Evolutionary conservation across 2,329 filamentous ascomycete species (phyloP).

Genomic region (Colletotrichum neosansevieriae): DNA sequence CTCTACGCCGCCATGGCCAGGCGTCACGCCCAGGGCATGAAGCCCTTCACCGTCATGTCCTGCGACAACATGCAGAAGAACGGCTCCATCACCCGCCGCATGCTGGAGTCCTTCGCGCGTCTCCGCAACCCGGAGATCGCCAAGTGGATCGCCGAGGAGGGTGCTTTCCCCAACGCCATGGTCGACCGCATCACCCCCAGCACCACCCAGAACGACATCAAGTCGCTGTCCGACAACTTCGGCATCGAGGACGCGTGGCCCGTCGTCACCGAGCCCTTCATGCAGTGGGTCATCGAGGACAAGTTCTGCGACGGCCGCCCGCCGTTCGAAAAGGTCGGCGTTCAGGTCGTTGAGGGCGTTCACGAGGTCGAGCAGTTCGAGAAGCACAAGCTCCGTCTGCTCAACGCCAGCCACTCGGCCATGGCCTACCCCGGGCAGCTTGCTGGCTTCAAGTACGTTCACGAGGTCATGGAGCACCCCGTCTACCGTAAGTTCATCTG

Average conservation of each 20-base stretch:
- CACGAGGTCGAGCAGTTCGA: constrained; percentile 66
- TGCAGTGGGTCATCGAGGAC: constrained; percentile 68
- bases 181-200: constrained; percentile 67
- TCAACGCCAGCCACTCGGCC: constrained; percentile 66
- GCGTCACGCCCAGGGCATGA: constrained; percentile 59
- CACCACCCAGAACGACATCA: constrained; percentile 59
- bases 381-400: constrained; percentile 67
- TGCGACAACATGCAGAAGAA: constrained; percentile 71
- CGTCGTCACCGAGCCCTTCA: constrained; percentile 67
- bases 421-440: constrained; percentile 64
- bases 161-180: constrained; percentile 67
- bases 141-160: constrained; percentile 61
- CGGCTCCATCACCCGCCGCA: constrained; percentile 63
- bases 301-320: constrained; percentile 64
- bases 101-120: constrained; percentile 63
- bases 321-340: constrained; percentile 64
- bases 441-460: constrained; percentile 65
- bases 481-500: constrained; percentile 60
- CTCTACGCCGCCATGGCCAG: constrained; percentile 63
- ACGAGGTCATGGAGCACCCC: constrained; percentile 65
- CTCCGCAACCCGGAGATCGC: constrained; percentile 60
- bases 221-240: constrained; percentile 56
- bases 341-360: constrained; percentile 64
- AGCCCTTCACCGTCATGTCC: constrained; percentile 66
- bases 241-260: constrained; percentile 64